phyloP scores from a whole-genome alignment of 345 rosid genomes.

The Citrus cavaleriei region DNA sequence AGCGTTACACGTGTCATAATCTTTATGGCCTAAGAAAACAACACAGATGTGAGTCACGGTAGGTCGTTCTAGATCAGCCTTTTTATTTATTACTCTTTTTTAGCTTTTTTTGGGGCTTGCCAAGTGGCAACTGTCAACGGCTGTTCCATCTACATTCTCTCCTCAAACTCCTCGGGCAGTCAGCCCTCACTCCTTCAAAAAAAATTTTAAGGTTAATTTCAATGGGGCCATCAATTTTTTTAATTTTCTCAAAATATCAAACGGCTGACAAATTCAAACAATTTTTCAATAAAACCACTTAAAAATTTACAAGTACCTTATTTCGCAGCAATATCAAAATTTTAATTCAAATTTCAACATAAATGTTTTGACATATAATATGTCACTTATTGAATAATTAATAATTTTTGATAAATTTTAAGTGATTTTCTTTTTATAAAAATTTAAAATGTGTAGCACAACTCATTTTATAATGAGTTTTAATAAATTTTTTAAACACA shows the following conservation, averaged over 20 bases:
- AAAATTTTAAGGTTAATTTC: not conserved
- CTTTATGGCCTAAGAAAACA: not conserved
- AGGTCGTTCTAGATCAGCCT: constrained; percentile 4
- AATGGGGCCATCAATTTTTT: not conserved
- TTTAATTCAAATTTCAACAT: too few relatives aligned
- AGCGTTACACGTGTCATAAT: constrained; percentile 9
- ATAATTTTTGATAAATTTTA: too few relatives aligned
- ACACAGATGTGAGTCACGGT: constrained; percentile 1
- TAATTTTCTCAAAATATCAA: not conserved
- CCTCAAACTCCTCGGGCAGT: too few relatives aligned
- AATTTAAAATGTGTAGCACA: too few relatives aligned
- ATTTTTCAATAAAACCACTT: not conserved
- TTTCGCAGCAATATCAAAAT: too few relatives aligned
- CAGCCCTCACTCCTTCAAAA: too few relatives aligned
- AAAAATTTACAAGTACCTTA: too few relatives aligned
- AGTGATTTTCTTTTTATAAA: too few relatives aligned
- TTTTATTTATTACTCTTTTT: not conserved
- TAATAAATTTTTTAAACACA: too few relatives aligned
- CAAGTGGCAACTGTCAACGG: not conserved
- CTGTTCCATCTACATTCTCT: not conserved
- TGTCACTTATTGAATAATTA: too few relatives aligned
- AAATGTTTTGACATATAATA: not conserved
- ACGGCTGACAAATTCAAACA: not conserved
- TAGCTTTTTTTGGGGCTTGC: too few relatives aligned
- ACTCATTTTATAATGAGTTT: too few relatives aligned